Evolutionary conservation across 2,329 filamentous ascomycete species (phyloP).

Genomic region (Pestalotiopsis sp.): DNA sequence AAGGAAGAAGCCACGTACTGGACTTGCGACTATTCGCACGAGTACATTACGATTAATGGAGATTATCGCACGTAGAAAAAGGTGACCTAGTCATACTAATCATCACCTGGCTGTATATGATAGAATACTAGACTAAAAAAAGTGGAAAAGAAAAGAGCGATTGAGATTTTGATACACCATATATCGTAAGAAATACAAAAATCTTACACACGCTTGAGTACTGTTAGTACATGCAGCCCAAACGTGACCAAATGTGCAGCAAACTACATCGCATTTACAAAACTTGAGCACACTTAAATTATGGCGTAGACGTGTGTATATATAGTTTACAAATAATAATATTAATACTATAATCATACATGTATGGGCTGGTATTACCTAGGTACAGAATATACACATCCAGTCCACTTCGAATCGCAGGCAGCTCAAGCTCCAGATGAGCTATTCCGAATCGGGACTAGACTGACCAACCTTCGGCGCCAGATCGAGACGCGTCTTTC

Average conservation of each 20-base stretch:
- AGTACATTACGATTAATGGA: constrained; percentile 73
- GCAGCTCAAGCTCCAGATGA: background rate
- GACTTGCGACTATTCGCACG: constrained; percentile 86
- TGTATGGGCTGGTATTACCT: no score
- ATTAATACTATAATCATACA: no score
- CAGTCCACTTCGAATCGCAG: background rate
- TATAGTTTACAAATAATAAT: no score
- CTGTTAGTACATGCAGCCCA: no score
- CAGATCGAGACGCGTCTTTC: constrained; percentile 22
- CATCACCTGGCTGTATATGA: background rate
- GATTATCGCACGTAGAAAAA: constrained; percentile 63
- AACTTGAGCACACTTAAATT: no score
- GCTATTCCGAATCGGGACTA: constrained; percentile 9
- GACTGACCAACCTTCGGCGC: background rate
- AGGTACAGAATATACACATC: background rate
- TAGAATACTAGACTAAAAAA: background rate
- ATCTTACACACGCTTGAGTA: no score
- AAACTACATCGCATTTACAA: no score
- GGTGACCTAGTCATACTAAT: background rate
- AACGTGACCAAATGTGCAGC: no score
- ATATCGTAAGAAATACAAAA: no score
- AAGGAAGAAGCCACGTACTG: constrained; percentile 73
- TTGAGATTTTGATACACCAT: background rate
- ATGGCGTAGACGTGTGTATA: no score
- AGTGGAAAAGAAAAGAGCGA: background rate